Base-by-base conservation (phyloP, 768 basidiomycete species). In the Gymnopilus dilepis region DNA sequence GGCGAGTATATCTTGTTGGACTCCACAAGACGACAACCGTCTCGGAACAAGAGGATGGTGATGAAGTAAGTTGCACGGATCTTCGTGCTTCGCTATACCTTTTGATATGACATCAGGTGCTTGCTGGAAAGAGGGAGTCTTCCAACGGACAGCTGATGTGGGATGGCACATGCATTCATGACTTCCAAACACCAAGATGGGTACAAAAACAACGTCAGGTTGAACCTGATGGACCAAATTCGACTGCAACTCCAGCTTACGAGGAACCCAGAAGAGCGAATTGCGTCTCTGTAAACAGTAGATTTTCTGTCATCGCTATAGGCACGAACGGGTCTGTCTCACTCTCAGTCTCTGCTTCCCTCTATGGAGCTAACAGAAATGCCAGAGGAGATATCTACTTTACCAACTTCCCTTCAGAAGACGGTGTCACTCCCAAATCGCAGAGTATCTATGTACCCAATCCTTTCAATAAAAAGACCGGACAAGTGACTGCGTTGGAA, bases 81-180 rank as follows among this genome's bases (percentile, higher is more conserved):
- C 17, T 13, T 19, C 37, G 26, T 24, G 19, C n/a, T 52, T 5
- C 33, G 19, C 3, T 26, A 24, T 22, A 9, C n/a, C 21, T 17
- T 26, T 21, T 31, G 60, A 59, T 24, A 58, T 22, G 45, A n/a
- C 31, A 61, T 40, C 56, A 38, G 61, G 62, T 15, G 50, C 57
- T 8, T 31, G 17, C 17, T 11, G 17, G n/a, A n/a, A 28, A 50
- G 15, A n/a, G 31, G 19, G 40, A 41, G 13, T 71, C 68, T 54
- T 61, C 21, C 66, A 72, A 53, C 67, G 56, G 56, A 26, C 74
- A 72, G 59, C 70, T 70, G 43, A 70, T 71, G 38, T 94, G 92
- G 92, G 83, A 86, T 54, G 92, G 92, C 6, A 89, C 90, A 8
- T 94, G 92, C 70, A 83, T 94, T 34, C 90, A 94, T 65, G 80